A percentile compares a stretch with the other conserved stretches of the same genome.
phyloP scores from a whole-genome alignment of 2,329 filamentous ascomycete species.

The Teratosphaeria epicoccoides region DNA sequence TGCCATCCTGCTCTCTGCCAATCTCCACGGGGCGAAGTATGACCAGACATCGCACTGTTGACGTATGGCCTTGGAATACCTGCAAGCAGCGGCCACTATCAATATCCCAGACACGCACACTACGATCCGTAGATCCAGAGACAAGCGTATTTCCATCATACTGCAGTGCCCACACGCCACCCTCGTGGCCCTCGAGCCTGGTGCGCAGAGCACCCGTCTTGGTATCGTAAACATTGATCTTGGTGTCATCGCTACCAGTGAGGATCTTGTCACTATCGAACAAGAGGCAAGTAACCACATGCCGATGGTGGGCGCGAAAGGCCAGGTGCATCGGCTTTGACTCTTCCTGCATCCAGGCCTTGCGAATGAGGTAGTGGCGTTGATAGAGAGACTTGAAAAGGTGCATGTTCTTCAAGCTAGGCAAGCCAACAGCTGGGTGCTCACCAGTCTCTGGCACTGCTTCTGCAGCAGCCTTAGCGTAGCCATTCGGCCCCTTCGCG shows the following conservation, averaged over 20 bases:
- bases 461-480: constrained; percentile 70
- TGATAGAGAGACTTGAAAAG: constrained; percentile 95
- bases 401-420: constrained; percentile 71
- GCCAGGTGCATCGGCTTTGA: constrained; percentile 83
- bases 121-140: constrained; percentile 89
- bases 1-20: constrained; percentile 59
- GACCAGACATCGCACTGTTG: constrained; percentile 88
- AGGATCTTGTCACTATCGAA: constrained; percentile 98
- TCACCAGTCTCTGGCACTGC: constrained; percentile 49
- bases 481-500: constrained; percentile 75
- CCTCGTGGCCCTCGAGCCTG: constrained; percentile 85
- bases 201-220: constrained; percentile 79
- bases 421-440: constrained; percentile 67
- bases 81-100: constrained; percentile 86
- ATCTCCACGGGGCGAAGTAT: constrained; percentile 81
- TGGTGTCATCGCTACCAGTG: constrained; percentile 91
- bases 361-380: constrained; percentile 78
- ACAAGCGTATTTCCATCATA: constrained; percentile 93
- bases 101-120: constrained; percentile 99
- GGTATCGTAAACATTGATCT: constrained; percentile 97
- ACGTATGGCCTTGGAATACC: constrained; percentile 94
- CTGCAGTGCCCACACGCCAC: constrained; percentile 93
- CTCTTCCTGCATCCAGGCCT: constrained; percentile 78
- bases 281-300: constrained; percentile 95
- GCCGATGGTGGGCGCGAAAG: constrained; percentile 88